Conservation (phyloP, 768 basidiomycete genomes). For the Leccinum subtestaceum region DNA sequence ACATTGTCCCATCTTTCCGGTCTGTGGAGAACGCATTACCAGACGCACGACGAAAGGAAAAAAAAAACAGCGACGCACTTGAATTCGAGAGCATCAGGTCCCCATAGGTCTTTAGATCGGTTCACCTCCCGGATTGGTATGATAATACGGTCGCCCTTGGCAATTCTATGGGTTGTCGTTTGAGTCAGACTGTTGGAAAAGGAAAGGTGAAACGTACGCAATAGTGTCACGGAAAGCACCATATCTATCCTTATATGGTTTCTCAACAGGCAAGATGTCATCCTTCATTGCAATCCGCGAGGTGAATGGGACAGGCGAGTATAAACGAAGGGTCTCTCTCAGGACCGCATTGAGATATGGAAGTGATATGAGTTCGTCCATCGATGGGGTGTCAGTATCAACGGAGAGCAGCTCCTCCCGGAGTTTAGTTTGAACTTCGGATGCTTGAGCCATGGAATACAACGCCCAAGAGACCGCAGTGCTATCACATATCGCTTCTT, state of each 20-base stretch:
- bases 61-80: constrained; percentile 32
- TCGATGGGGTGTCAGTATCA: constrained; percentile 55
- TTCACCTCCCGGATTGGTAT: constrained; percentile 57
- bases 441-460: constrained; percentile 49
- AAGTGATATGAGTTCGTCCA: constrained; percentile 66
- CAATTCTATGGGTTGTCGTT: constrained; percentile 25
- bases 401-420: constrained; percentile 54
- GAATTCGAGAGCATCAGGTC: constrained; percentile 61
- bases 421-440: constrained; percentile 51
- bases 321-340: constrained; percentile 55
- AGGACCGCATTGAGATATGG: constrained; percentile 67
- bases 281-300: constrained; percentile 47
- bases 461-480: constrained; percentile 57
- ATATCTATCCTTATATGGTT: constrained; percentile 42
- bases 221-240: constrained; percentile 42
- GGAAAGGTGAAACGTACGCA: constrained; percentile 24
- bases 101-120: constrained; percentile 54
- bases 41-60: too few relatives aligned
- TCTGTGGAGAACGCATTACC: too few relatives aligned
- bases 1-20: too few relatives aligned
- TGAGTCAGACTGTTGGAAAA: neutral
- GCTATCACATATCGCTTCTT: constrained; percentile 1
- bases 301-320: constrained; percentile 46
- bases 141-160: constrained; percentile 46
- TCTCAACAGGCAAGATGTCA: constrained; percentile 48